Evolutionary conservation across 2,329 filamentous ascomycete genomes (phyloP).

Genomic region (Pseudogymnoascus sp.): DNA sequence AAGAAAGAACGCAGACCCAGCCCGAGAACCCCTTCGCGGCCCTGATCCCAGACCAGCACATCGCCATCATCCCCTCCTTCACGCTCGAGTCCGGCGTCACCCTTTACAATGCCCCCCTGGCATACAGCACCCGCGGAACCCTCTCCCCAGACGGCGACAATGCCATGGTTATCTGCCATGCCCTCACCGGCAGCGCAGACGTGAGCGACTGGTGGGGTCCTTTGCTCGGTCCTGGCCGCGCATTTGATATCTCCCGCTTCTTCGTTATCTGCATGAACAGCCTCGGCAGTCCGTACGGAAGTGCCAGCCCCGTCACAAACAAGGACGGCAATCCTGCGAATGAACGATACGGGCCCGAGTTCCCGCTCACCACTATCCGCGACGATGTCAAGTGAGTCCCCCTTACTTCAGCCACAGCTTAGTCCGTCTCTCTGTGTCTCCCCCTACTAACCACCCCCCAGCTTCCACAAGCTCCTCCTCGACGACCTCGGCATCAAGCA

Average conservation of each 20-base stretch:
- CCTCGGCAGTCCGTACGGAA: slow-evolving; percentile 76
- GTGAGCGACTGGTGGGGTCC: slow-evolving; percentile 87
- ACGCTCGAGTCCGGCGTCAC: slow-evolving; percentile 87
- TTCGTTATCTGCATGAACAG: slow-evolving; percentile 84
- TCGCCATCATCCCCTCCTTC: slow-evolving; percentile 80
- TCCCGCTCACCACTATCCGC: slow-evolving; percentile 87
- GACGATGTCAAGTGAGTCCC: slow-evolving; percentile 81
- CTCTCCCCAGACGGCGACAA: slow-evolving; percentile 54
- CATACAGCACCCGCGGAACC: slow-evolving; percentile 58
- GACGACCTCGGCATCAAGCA: slow-evolving; percentile 74
- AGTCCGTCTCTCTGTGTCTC: slow-evolving; percentile 8
- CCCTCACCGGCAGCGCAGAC: slow-evolving; percentile 76
- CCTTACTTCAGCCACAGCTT: neutral
- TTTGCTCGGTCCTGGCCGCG: slow-evolving; percentile 65
- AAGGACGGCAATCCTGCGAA: slow-evolving; percentile 71
- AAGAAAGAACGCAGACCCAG: slow-evolving; percentile 59
- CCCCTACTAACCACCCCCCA: slow-evolving; percentile 29
- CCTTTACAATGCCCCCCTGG: slow-evolving; percentile 66
- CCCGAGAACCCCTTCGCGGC: slow-evolving; percentile 85
- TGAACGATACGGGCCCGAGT: slow-evolving; percentile 86
- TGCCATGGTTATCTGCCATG: slow-evolving; percentile 73
- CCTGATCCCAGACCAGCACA: slow-evolving; percentile 80
- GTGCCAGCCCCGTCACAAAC: slow-evolving; percentile 79
- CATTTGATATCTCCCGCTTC: slow-evolving; percentile 75
- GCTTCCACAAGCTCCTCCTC: slow-evolving; percentile 69